Percentiles rank a stretch among this genome's conserved stretches.
These are phyloP conservation scores for Sinapis alba DNA, from an alignment of 441 rosid genomes.

Conservation along the genomic window DNA sequence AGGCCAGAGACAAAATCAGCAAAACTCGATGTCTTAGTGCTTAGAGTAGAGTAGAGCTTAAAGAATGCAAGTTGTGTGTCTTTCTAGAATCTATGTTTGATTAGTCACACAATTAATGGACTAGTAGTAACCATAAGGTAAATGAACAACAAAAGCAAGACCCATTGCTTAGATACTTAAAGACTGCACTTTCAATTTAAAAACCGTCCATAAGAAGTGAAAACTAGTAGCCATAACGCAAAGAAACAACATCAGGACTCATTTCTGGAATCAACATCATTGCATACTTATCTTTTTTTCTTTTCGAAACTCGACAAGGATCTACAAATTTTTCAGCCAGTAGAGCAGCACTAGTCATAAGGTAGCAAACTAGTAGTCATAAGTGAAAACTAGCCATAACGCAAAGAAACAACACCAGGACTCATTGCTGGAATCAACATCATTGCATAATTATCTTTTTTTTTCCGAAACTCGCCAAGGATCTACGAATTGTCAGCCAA, in stretches of 20 bases:
- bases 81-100: neutral
- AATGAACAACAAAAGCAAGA: neutral
- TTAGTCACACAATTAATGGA: neutral
- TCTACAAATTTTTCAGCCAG: neutral
- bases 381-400: neutral
- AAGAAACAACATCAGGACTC: constrained; percentile 1
- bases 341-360: too few relatives aligned
- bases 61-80: neutral
- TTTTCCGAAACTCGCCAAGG: neutral
- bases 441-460: too few relatives aligned
- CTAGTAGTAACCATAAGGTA: neutral
- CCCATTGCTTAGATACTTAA: neutral
- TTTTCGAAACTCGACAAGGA: neutral
- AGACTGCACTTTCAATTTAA: neutral
- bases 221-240: neutral
- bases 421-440: neutral
- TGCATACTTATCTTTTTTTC: too few relatives aligned
- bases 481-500: neutral
- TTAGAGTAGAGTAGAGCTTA: neutral
- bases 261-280: neutral
- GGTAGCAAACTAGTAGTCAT: constrained; percentile 6
- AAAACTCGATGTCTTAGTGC: neutral
- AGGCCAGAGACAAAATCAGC: neutral
- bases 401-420: neutral
- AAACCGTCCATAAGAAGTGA: neutral